Conservation (phyloP, 306 rosid species). For the Pachyrhizus erosus region DNA sequence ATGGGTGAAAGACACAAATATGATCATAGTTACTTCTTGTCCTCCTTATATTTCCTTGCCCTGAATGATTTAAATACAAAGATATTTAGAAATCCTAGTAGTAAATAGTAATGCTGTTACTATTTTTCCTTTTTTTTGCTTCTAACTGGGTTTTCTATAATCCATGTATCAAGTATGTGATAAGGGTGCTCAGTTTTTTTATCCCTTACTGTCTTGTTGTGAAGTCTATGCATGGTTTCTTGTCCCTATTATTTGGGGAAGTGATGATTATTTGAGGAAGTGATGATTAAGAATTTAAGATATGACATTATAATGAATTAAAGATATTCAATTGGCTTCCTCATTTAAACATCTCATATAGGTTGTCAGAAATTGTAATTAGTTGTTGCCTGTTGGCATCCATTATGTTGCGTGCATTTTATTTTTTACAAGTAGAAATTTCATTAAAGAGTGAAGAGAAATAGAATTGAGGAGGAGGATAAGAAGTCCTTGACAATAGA, state of each 20-base stretch:
- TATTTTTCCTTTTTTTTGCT: not conserved
- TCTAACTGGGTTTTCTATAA: not conserved
- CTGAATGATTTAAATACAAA: constrained; percentile 5
- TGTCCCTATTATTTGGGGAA: not conserved
- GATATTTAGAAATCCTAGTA: constrained; percentile 4
- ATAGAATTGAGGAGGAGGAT: not conserved
- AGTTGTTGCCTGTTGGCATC: constrained; percentile 19
- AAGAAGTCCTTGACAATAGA: not conserved
- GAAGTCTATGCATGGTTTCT: constrained; percentile 1
- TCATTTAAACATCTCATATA: not conserved
- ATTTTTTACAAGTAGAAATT: not conserved
- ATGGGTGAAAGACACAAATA: not conserved
- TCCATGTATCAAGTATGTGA: not conserved
- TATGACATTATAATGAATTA: not conserved
- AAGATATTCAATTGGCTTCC: not conserved
- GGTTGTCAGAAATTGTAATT: not conserved
- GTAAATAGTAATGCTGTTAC: not conserved
- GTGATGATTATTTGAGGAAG: not conserved
- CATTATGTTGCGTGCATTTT: not conserved
- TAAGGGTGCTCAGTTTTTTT: not conserved
- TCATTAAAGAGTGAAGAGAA: not conserved
- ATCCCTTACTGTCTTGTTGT: not conserved
- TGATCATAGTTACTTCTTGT: not conserved
- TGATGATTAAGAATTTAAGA: not conserved
- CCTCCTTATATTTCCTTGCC: not conserved